Conservation (phyloP, 441 rosid genomes). For the Mallotus japonicus region DNA sequence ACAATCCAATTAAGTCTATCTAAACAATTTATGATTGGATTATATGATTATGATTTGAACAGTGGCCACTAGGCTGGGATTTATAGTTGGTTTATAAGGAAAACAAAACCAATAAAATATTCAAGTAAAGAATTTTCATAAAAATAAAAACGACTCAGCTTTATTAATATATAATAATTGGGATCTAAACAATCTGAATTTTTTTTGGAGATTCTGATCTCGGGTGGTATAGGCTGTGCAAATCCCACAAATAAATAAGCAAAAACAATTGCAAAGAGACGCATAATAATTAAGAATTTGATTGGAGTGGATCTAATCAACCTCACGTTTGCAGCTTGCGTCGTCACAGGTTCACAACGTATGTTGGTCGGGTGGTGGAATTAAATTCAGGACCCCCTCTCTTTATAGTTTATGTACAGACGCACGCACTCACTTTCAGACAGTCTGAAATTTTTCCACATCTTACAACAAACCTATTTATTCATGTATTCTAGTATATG, state of each 20-base stretch:
- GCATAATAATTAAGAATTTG: background rate
- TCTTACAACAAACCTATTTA: background rate
- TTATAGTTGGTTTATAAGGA: no score
- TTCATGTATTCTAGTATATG: no score
- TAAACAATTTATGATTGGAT: no score
- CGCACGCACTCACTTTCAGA: background rate
- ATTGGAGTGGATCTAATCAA: background rate
- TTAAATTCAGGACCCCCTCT: background rate
- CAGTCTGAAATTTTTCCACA: background rate
- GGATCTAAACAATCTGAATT: no score
- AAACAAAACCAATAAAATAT: no score
- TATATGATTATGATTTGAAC: no score
- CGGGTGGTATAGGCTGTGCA: background rate
- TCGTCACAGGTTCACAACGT: slow-evolving; percentile 3
- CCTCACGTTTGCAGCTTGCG: slow-evolving; percentile 18
- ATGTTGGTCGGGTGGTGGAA: background rate
- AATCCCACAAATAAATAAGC: background rate
- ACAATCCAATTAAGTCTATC: no score
- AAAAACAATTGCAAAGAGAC: background rate
- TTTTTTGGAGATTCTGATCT: background rate
- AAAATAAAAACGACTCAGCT: no score
- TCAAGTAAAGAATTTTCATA: no score
- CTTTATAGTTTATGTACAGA: no score
- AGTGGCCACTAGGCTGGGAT: no score
- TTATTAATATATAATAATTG: no score